Percentiles rank a stretch among this genome's conserved stretches.
These are phyloP conservation scores for Ricinus communis DNA, from an alignment of 345 rosid genomes.

Conservation along the genomic window DNA sequence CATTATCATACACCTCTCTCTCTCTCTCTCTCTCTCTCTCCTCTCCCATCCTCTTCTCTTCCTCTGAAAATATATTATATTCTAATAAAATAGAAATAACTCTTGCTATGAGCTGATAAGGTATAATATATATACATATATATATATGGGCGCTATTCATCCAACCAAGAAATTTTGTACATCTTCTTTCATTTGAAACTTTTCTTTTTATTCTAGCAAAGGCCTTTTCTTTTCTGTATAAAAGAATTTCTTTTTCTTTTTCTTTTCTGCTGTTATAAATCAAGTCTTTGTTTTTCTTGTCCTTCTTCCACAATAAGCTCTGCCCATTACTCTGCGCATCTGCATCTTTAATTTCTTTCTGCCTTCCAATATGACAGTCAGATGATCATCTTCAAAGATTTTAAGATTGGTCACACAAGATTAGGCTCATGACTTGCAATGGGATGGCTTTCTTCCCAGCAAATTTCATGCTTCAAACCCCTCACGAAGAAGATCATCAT, in stretches of 20 bases:
- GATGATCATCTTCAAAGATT: constrained; percentile 2
- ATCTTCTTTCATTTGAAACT: constrained; percentile 24
- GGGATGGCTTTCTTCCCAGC: constrained; percentile 87
- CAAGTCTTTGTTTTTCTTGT: constrained; percentile 14
- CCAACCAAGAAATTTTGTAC: constrained; percentile 21
- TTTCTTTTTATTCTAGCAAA: too few relatives aligned
- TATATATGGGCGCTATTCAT: constrained; percentile 37
- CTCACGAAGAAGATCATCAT: constrained; percentile 66
- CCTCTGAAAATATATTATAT: constrained; percentile 3
- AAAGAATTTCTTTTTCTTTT: not conserved
- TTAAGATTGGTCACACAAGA: constrained; percentile 23
- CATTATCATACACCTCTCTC: constrained; percentile 12
- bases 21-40: constrained; percentile 12
- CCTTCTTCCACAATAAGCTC: constrained; percentile 1
- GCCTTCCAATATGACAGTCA: constrained; percentile 22
- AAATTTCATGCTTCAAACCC: constrained; percentile 81
- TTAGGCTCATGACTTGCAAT: constrained; percentile 62
- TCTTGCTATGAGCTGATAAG: constrained; percentile 27
- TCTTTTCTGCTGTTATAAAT: constrained; percentile 4
- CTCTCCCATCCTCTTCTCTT: constrained; percentile 10
- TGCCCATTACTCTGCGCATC: constrained; percentile 9
- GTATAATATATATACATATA: constrained; percentile 22
- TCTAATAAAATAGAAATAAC: constrained; percentile 13
- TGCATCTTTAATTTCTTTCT: not conserved
- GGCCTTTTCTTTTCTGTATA: not conserved